These are phyloP conservation scores for Akanthomyces lecanii DNA, from an alignment of 2,329 filamentous ascomycete genomes.

Conservation along the genomic window DNA sequence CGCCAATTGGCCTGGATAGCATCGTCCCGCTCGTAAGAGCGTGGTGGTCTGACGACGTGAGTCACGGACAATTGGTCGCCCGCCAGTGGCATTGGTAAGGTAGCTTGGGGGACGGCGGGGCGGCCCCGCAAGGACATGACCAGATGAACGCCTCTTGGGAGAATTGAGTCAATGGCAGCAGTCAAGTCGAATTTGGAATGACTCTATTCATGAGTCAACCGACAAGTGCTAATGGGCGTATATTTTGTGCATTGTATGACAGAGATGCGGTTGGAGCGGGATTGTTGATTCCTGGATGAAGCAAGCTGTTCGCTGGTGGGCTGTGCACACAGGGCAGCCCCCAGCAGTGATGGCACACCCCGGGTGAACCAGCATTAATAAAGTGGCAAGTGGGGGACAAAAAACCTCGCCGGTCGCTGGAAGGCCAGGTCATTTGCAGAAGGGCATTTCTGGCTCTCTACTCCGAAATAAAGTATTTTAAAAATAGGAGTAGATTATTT, in stretches of 20 bases:
- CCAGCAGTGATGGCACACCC: not conserved
- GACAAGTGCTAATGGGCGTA: not conserved
- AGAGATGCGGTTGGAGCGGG: not conserved
- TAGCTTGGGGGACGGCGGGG: not conserved
- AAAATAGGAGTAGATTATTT: no score
- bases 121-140: not conserved
- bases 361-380: no score
- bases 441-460: no score
- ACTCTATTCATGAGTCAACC: constrained; percentile 8
- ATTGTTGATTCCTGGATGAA: not conserved
- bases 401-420: no score
- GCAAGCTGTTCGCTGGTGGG: not conserved
- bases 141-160: not conserved
- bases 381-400: no score
- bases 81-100: not conserved
- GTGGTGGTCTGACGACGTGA: constrained; percentile 6
- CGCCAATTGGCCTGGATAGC: not conserved
- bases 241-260: not conserved
- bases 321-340: not conserved
- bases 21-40: constrained; percentile 1
- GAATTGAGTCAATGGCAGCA: not conserved
- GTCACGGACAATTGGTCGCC: not conserved
- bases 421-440: no score
- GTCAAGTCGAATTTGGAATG: not conserved
- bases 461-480: no score